Evolutionary conservation across 2,329 filamentous ascomycete species (phyloP).

Genomic region (Sclerotinia borealis): DNA sequence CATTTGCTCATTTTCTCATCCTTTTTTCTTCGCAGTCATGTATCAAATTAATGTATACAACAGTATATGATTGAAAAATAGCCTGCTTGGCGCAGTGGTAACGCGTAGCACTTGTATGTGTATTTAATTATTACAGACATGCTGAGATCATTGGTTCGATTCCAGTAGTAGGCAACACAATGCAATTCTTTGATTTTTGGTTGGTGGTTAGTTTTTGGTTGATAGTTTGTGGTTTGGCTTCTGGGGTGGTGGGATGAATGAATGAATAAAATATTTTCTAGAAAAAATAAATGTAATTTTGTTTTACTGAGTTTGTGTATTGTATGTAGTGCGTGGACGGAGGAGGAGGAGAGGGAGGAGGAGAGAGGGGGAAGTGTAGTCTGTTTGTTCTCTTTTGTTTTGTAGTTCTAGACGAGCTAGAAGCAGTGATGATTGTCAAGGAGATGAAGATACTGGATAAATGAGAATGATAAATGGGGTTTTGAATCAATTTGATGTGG

Average conservation of each 20-base stretch:
- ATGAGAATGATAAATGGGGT: no score
- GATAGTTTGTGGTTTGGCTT: not conserved
- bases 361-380: no score
- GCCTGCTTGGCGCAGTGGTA: conserved; percentile 5
- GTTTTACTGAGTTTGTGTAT: no score
- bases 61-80: not conserved
- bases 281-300: no score
- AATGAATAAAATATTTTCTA: not conserved
- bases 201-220: not conserved
- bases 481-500: not conserved
- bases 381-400: no score
- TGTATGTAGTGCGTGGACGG: no score
- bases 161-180: conserved; percentile 8
- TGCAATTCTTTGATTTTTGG: not conserved
- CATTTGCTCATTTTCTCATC: fast-evolving
- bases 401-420: no score
- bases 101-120: conserved; percentile 4
- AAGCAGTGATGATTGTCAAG: not conserved
- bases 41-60: fast-evolving
- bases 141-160: conserved; percentile 6
- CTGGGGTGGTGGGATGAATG: no score
- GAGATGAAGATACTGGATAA: fast-evolving
- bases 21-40: no score
- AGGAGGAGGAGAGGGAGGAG: no score
- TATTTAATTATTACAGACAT: not conserved